These are phyloP conservation scores for Fragaria nilgerrensis DNA, from an alignment of 306 rosid species.

Conservation along the genomic window DNA sequence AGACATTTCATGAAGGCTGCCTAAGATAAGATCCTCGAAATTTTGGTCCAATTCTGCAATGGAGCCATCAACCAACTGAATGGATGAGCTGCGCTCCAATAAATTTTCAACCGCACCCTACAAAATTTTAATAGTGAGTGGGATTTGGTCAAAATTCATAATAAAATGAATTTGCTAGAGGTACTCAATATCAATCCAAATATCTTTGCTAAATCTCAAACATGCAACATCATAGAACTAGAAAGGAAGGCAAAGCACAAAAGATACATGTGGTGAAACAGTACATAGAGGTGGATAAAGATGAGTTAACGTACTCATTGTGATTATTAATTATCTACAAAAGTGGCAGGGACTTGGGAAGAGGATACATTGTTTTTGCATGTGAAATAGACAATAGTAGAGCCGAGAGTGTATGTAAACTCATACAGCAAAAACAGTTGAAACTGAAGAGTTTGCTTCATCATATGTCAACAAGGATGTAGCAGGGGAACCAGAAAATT, in stretches of 20 bases:
- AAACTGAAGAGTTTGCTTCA: background rate
- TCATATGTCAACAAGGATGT: background rate
- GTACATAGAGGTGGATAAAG: background rate
- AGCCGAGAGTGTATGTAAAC: background rate
- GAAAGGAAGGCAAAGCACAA: background rate
- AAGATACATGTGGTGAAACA: background rate
- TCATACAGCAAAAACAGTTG: background rate
- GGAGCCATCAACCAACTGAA: conserved; percentile 79
- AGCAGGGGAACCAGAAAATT: background rate
- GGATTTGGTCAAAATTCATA: background rate
- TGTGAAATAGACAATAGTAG: background rate
- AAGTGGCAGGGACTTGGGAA: background rate
- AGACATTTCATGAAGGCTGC: conserved; percentile 83
- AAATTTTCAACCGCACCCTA: conserved; percentile 92
- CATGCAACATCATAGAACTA: background rate
- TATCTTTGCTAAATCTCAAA: background rate
- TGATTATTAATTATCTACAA: background rate
- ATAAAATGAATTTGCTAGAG: background rate
- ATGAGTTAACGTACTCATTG: background rate
- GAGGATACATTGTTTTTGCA: background rate
- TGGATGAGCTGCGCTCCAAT: conserved; percentile 69
- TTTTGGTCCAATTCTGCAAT: conserved; percentile 53
- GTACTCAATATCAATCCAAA: background rate
- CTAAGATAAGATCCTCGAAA: conserved; percentile 49
- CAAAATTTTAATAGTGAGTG: conserved; percentile 11